Evolutionary conservation across 768 basidiomycete genomes (phyloP), one percentile per base, ranked within the genome.

Genomic region (Suillus clintonianus): DNA sequence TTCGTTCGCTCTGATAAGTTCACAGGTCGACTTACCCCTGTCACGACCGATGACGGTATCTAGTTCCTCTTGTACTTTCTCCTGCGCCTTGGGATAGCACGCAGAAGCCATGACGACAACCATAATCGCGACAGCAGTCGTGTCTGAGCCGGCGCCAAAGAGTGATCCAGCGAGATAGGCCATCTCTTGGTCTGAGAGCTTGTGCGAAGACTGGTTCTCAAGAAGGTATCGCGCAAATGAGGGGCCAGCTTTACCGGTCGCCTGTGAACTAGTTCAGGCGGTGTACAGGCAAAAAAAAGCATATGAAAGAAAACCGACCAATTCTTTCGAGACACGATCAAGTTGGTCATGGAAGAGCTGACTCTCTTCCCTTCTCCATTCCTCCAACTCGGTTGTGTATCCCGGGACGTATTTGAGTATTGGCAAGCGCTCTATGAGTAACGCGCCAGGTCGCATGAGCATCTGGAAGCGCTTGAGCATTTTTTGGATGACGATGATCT

Each of bases 71-170:
- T 87, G 86, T 0, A 88, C 82, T 24, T 70, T 70, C 4, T 63
- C 69, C 57, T 88, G 86, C 0, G 85, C 79, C 22, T 82, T 79
- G 2, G 86, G 86, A 64, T 84, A 82, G 62, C 79, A 79, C 0
- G 85, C 85, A 1, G 87, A 81, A 19, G 87, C 86, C 78, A 89
- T 80, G n/a, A 89, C 73, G 2, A 79, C 69, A 45, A 86, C 76
- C 67, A 82, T 83, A 63, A 88, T 84, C 0, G 83, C 86, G 13
- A 85, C 82, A 4, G 86, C 85, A 10, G 86, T 89, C 67, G 88
- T 89, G 66, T 88, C 88, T 0, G 85, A 82, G 15, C 88, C 88
- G 39, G 87, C 88, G 30, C 88, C 88, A 64, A 87, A 89, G 74
- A 89, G 84, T 43, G 82, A 81, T 0, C 88, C 88, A 0, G 85